Evolutionary conservation across 345 rosid species (phyloP), one percentile per base, ranked within the genome.

Genomic region (Erodium maritimum): DNA sequence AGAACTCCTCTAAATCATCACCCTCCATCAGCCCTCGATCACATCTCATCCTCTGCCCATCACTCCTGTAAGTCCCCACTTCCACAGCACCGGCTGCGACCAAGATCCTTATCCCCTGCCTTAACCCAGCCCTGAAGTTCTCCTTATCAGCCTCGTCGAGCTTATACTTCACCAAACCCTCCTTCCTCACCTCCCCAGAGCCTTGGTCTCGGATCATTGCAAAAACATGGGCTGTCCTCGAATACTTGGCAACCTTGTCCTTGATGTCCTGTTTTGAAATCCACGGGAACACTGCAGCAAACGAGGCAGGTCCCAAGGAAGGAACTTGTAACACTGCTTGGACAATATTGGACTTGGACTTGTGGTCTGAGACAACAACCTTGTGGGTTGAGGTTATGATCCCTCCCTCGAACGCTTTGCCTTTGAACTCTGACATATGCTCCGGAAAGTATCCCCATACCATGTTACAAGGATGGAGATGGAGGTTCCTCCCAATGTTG

Each of bases 391-490:
- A 69, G 4, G 91, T 80, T 42, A 85, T 80, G 21, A 85, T 85
- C 59, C 88, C 88, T 20, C 91, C 91, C 45, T 80, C 84, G 13
- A 65, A 75, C n/a, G 66, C 51, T 67, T 60, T 86, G 1, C 94
- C 94, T 17, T 71, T 73, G 64, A 80, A 57, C 50, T 65, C 70
- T 16, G 76, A 65, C 34, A 61, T 66, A 33, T 84, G 79, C 1
- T 85, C 84, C 0, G 96, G 96, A 71, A 93, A 93, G 80, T 89
- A 87, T 19, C 96, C 99, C 99, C 99, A 93, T 0, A 80, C 67
- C 94, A 86, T 82, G 50, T 72, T 23, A 48, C 82, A 91, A 4
- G 99, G 95, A 57, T 93, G 99, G 57, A 89, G 72, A 65, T 72
- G 95, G 61, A 89, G 61, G 61, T 67, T 67, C 17, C 25, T 48